These are phyloP conservation scores for Leccinum arenicola DNA, from an alignment of 768 basidiomycete genomes.

Conservation along the genomic window DNA sequence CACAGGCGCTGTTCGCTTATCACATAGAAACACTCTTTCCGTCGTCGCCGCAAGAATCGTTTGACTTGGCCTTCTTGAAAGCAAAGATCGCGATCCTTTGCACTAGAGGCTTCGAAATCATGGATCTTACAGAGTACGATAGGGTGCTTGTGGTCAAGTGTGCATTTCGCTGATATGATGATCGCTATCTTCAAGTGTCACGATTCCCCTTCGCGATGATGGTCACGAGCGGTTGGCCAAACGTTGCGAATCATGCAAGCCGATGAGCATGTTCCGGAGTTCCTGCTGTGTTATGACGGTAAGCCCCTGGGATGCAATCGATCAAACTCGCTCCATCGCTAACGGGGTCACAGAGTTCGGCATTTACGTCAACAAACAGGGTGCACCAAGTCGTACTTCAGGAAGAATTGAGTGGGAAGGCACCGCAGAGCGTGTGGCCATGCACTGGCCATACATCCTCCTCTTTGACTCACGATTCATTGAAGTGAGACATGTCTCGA, in stretches of 20 bases:
- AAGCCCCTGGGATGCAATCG: slow-evolving; percentile 14
- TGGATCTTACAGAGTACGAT: slow-evolving; percentile 88
- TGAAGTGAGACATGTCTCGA: slow-evolving; percentile 82
- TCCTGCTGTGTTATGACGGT: slow-evolving; percentile 89
- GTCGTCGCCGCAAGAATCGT: slow-evolving; percentile 79
- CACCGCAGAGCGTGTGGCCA: slow-evolving; percentile 81
- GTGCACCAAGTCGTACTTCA: slow-evolving; percentile 71
- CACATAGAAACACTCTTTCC: slow-evolving; percentile 97
- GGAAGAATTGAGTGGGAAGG: slow-evolving; percentile 96
- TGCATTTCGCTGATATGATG: not conserved
- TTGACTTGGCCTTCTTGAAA: slow-evolving; percentile 88
- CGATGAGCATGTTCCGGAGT: slow-evolving; percentile 93
- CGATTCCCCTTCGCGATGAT: slow-evolving; percentile 82
- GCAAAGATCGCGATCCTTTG: slow-evolving; percentile 92
- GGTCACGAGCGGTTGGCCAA: slow-evolving; percentile 68
- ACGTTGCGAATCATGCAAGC: slow-evolving; percentile 76
- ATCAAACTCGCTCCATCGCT: not conserved
- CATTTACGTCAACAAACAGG: slow-evolving; percentile 87
- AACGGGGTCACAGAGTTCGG: slow-evolving; percentile 66
- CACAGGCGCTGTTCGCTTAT: slow-evolving; percentile 83
- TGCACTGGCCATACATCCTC: slow-evolving; percentile 85
- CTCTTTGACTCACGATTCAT: slow-evolving; percentile 89
- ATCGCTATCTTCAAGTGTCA: slow-evolving; percentile 77
- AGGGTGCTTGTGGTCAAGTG: not conserved
- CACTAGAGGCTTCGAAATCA: slow-evolving; percentile 94